A percentile compares a stretch with the other conserved stretches of the same genome.
Conservation (phyloP, 495 filamentous ascomycete species). For the Talaromyces ruber region DNA sequence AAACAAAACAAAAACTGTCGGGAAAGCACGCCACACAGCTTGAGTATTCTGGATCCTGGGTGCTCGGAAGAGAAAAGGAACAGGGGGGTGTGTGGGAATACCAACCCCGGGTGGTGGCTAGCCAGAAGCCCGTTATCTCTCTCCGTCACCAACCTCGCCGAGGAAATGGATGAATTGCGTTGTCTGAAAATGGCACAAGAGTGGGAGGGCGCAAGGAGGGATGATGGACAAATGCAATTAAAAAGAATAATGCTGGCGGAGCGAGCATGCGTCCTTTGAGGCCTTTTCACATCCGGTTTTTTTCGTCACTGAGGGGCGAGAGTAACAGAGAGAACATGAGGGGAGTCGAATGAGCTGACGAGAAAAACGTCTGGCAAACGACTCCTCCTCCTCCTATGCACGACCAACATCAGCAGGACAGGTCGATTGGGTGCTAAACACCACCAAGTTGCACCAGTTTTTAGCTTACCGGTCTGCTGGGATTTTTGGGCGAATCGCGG, state of each 20-base stretch:
- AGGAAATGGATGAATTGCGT: neutral
- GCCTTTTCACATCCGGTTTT: slow-evolving; percentile 4
- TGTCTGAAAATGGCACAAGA: neutral
- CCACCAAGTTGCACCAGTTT: slow-evolving; percentile 4
- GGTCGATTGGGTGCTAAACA: slow-evolving; percentile 3
- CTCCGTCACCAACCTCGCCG: neutral
- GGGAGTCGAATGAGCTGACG: slow-evolving; percentile 7
- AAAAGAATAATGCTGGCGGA: neutral
- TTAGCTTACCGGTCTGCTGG: slow-evolving; percentile 9
- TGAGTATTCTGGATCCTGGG: neutral
- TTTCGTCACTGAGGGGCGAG: slow-evolving; percentile 4
- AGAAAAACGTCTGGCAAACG: neutral
- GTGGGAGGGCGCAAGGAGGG: neutral
- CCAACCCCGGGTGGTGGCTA: neutral
- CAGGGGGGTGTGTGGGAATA: neutral
- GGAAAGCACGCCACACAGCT: neutral
- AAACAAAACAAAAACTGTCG: neutral
- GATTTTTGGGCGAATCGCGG: slow-evolving; percentile 4
- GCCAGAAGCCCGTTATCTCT: neutral
- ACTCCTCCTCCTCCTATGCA: neutral
- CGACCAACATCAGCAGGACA: slow-evolving; percentile 8
- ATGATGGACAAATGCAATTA: neutral
- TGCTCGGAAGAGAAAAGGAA: neutral
- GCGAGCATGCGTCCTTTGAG: slow-evolving; percentile 4
- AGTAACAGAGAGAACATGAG: slow-evolving; percentile 5